Evolutionary conservation across 2,329 filamentous ascomycete genomes (phyloP).

Genomic region (Lachnellula cervina): DNA sequence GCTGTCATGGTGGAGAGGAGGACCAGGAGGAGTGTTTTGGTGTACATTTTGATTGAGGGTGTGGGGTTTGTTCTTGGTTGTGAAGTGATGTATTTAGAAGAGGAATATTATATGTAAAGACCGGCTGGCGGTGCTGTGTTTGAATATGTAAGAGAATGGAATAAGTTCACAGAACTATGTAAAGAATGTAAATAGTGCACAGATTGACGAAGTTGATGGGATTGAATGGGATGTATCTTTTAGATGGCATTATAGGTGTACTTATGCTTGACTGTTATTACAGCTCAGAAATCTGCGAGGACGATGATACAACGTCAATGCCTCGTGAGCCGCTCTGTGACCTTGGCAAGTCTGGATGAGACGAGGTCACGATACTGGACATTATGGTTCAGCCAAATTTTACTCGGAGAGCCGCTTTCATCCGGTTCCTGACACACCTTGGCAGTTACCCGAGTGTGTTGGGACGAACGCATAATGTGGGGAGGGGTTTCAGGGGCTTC

Average conservation of each 20-base stretch:
- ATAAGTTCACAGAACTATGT: conserved; percentile 22
- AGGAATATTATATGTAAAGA: conserved; percentile 4
- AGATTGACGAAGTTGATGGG: neutral
- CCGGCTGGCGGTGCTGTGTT: conserved; percentile 7
- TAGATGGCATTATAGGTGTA: neutral
- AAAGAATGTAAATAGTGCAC: neutral
- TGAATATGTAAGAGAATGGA: conserved; percentile 5
- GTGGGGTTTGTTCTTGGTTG: conserved; percentile 1
- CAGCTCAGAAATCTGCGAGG: neutral
- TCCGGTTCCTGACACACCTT: neutral
- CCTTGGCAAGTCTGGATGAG: neutral
- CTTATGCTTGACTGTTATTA: neutral
- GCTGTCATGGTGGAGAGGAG: conserved; percentile 8
- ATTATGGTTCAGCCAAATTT: neutral
- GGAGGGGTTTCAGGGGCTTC: neutral
- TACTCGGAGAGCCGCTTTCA: neutral
- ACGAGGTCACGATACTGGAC: neutral
- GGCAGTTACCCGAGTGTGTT: neutral
- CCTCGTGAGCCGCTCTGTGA: neutral
- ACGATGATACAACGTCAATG: neutral
- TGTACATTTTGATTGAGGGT: conserved; percentile 12
- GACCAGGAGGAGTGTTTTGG: conserved; percentile 11
- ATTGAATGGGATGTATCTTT: neutral
- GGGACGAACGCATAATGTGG: neutral
- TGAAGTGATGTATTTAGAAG: neutral